Conservation (phyloP, 768 basidiomycete genomes). For the Boletus vermiculosoides region DNA sequence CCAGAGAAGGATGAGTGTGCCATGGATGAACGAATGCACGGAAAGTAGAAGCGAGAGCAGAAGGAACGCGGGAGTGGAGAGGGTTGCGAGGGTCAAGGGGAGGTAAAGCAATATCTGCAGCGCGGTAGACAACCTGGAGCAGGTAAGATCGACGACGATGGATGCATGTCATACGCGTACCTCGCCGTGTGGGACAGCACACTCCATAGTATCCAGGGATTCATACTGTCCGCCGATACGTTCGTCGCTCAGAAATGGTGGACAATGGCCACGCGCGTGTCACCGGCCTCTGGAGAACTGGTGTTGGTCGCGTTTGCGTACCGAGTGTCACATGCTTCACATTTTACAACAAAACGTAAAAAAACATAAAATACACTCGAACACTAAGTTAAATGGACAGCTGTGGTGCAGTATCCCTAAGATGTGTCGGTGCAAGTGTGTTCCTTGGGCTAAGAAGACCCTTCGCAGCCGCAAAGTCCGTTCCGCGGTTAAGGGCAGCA, state of each 20-base stretch:
- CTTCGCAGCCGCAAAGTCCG: slow-evolving; percentile 84
- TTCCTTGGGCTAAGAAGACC: slow-evolving; percentile 72
- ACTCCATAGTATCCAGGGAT: slow-evolving; percentile 66
- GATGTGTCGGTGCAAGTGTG: slow-evolving; percentile 23
- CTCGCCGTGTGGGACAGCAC: slow-evolving; percentile 63
- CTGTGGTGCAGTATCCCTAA: slow-evolving; percentile 20
- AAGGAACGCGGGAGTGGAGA: slow-evolving; percentile 77
- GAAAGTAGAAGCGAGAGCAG: slow-evolving; percentile 77
- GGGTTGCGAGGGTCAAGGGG: slow-evolving; percentile 79
- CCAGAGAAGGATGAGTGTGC: slow-evolving; percentile 71
- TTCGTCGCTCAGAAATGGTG: background rate
- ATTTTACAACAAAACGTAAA: background rate
- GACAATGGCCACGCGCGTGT: background rate
- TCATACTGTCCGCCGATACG: slow-evolving; percentile 30
- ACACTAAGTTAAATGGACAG: slow-evolving; percentile 19
- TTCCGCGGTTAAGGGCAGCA: slow-evolving; percentile 61
- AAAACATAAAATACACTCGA: slow-evolving; percentile 1
- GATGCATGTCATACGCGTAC: slow-evolving; percentile 32
- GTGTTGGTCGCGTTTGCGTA: background rate
- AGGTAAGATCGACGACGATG: slow-evolving; percentile 2
- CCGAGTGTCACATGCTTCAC: slow-evolving; percentile 5
- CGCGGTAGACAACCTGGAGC: slow-evolving; percentile 65
- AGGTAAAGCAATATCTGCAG: slow-evolving; percentile 81
- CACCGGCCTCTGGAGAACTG: background rate
- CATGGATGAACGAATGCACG: slow-evolving; percentile 76